A percentile compares a stretch with the other conserved stretches of the same genome.
Evolutionary conservation across 768 basidiomycete genomes (phyloP).

Genomic region (Ramaria rubella): DNA sequence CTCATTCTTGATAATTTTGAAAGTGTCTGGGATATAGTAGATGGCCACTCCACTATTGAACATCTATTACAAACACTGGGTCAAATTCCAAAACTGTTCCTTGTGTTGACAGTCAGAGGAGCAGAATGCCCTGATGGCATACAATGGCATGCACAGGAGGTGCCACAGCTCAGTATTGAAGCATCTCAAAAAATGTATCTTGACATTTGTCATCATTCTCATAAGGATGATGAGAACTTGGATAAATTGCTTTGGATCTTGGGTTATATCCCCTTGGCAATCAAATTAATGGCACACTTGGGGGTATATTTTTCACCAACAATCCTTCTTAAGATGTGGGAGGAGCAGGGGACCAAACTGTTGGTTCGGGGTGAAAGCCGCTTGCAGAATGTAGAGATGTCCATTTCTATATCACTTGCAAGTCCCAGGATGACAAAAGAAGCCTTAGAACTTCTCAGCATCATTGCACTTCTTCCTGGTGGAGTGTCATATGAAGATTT

Average conservation of each 20-base stretch:
- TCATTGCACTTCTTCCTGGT: not conserved
- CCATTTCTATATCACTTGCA: not conserved
- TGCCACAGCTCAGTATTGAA: not conserved
- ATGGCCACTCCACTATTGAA: not conserved
- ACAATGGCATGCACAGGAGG: not conserved
- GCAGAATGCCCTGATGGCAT: not conserved
- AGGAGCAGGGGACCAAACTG: too few relatives aligned
- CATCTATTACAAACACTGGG: not conserved
- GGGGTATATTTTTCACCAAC: too few relatives aligned
- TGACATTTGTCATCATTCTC: not conserved
- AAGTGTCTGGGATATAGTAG: conserved; percentile 5
- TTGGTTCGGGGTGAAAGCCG: too few relatives aligned
- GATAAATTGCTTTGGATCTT: conserved; percentile 1
- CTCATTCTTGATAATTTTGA: conserved; percentile 12
- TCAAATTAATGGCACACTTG: conserved; percentile 8
- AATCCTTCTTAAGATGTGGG: too few relatives aligned
- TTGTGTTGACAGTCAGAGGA: conserved; percentile 10
- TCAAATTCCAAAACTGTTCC: not conserved
- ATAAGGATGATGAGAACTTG: not conserved
- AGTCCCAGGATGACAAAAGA: not conserved
- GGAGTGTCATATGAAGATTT: not conserved
- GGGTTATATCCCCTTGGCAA: conserved; percentile 9
- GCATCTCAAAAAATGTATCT: conserved; percentile 2
- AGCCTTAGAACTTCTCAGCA: not conserved
- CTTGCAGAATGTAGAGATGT: not conserved